Conservation (phyloP, 1,139 yeast species). For the Pichia cactophila region DNA sequence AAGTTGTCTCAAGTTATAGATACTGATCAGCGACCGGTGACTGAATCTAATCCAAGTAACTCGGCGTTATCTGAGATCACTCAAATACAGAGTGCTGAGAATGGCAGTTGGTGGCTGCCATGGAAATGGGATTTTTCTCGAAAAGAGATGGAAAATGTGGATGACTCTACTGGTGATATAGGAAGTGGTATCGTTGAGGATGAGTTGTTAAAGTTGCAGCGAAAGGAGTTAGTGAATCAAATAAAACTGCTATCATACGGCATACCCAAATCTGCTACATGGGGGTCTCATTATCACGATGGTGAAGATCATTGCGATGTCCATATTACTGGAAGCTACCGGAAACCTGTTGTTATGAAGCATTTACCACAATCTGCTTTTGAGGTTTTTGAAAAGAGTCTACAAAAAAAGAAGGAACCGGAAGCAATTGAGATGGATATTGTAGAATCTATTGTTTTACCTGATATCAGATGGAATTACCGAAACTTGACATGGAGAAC, state of each 20-base stretch:
- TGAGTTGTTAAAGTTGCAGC: slow-evolving; percentile 9
- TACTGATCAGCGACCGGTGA: not conserved
- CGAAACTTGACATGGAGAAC: slow-evolving; percentile 34
- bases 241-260: slow-evolving; percentile 18
- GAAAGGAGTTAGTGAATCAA: slow-evolving; percentile 15
- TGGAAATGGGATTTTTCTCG: slow-evolving; percentile 14
- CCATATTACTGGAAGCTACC: slow-evolving; percentile 32
- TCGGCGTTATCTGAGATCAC: not conserved
- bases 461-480: slow-evolving; percentile 21
- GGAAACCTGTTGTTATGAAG: slow-evolving; percentile 25
- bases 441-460: slow-evolving; percentile 19
- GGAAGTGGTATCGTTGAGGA: slow-evolving; percentile 10
- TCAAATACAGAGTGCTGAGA: not conserved
- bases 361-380: slow-evolving; percentile 23
- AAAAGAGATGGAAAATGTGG: not conserved
- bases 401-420: not conserved
- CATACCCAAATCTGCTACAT: slow-evolving; percentile 17
- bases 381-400: slow-evolving; percentile 20
- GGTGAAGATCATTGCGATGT: slow-evolving; percentile 27
- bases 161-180: slow-evolving; percentile 5
- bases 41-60: not conserved
- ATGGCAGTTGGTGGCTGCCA: slow-evolving; percentile 12
- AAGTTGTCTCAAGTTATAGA: slow-evolving; percentile 4
- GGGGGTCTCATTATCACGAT: slow-evolving; percentile 18
- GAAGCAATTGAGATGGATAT: not conserved